Conservation (phyloP, 805 yeast genomes). For the Helenozyma rhizophorensis region DNA sequence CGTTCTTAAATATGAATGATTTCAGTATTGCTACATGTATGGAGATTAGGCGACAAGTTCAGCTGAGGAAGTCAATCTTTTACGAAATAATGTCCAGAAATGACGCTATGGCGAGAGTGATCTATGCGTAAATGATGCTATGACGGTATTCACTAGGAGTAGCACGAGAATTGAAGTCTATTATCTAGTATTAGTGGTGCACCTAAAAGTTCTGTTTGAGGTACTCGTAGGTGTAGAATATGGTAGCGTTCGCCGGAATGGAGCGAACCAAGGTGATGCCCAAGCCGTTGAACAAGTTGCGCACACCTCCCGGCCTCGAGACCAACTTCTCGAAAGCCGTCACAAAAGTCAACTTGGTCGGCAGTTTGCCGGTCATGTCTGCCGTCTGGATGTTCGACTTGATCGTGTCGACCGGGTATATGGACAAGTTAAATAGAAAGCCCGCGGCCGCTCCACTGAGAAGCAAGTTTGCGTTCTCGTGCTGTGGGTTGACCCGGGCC, state of each 20-base stretch:
- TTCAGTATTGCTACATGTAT: no score
- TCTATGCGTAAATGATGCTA: not conserved
- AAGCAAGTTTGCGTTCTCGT: conserved; percentile 48
- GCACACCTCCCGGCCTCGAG: conserved; percentile 50
- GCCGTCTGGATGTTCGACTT: conserved; percentile 81
- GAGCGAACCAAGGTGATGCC: conserved; percentile 79
- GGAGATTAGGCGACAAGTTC: no score
- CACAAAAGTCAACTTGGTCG: conserved; percentile 23
- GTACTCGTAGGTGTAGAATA: conserved; percentile 75
- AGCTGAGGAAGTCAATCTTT: no score
- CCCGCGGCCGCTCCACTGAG: conserved; percentile 88
- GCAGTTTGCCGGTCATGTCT: conserved; percentile 22
- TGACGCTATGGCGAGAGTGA: no score
- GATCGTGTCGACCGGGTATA: conserved; percentile 88
- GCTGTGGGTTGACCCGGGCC: conserved; percentile 17
- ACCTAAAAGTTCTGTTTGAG: conserved; percentile 35
- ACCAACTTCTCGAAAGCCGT: conserved; percentile 28
- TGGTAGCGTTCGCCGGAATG: conserved; percentile 85
- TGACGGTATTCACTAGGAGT: not conserved
- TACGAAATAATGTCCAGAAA: not conserved
- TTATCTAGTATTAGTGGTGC: not conserved
- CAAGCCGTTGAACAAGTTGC: conserved; percentile 77
- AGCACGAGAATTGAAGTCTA: no score
- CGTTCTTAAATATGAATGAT: no score
- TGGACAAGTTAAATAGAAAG: conserved; percentile 67